Percentiles rank a stretch among this genome's conserved stretches.
These are phyloP conservation scores for Aspergillus sclerotialis DNA, from an alignment of 2,329 filamentous ascomycete genomes.

Conservation along the genomic window DNA sequence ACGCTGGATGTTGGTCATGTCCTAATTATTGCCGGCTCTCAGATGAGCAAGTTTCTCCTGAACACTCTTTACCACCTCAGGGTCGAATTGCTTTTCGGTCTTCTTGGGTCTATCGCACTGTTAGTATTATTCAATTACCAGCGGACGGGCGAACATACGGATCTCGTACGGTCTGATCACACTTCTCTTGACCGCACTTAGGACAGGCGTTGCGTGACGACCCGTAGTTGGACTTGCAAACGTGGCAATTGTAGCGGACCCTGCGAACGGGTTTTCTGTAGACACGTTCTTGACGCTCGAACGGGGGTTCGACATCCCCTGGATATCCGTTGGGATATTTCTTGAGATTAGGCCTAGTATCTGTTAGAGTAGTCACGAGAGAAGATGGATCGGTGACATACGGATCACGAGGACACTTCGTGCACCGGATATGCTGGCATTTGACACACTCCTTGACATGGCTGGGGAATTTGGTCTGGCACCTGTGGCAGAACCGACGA, in stretches of 20 bases:
- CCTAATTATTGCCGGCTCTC: slow-evolving; percentile 6
- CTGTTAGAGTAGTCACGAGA: slow-evolving; percentile 11
- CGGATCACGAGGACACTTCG: slow-evolving; percentile 1
- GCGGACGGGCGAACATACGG: slow-evolving; percentile 26
- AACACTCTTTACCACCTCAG: slow-evolving; percentile 30
- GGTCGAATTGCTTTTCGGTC: slow-evolving; percentile 31
- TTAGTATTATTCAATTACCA: slow-evolving; percentile 4
- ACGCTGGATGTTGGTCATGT: no score
- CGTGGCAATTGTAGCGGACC: slow-evolving; percentile 37
- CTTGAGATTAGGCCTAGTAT: slow-evolving; percentile 32
- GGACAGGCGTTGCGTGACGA: slow-evolving; percentile 26
- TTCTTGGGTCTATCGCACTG: slow-evolving; percentile 30
- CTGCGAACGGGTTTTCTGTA: slow-evolving; percentile 31
- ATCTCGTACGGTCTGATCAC: slow-evolving; percentile 34
- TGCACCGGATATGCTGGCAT: slow-evolving; percentile 59
- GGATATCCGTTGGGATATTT: slow-evolving; percentile 42
- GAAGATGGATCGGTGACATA: background rate
- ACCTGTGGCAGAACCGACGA: slow-evolving; percentile 69
- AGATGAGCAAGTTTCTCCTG: slow-evolving; percentile 31
- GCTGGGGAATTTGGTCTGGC: slow-evolving; percentile 54
- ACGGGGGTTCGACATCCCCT: slow-evolving; percentile 34
- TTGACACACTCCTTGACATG: slow-evolving; percentile 57
- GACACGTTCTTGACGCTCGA: slow-evolving; percentile 26
- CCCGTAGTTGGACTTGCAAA: slow-evolving; percentile 28
- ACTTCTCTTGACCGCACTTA: slow-evolving; percentile 35